Evolutionary conservation across 441 rosid genomes (phyloP).

Genomic region (Raphanus hybrid): DNA sequence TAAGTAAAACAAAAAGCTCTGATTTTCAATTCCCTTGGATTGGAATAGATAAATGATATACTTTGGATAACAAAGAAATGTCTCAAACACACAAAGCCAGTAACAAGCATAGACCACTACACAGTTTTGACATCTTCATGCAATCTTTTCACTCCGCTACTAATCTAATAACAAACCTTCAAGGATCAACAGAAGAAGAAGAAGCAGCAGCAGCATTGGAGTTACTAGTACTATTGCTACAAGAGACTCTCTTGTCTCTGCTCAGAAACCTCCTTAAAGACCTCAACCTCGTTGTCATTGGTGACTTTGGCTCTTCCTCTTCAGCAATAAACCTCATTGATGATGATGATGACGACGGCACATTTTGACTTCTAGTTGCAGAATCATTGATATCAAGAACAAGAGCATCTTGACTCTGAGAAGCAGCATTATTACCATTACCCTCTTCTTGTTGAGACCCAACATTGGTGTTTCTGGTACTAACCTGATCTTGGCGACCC

Average conservation of each 20-base stretch:
- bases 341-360: slow-evolving; percentile 36
- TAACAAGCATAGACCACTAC: slow-evolving; percentile 31
- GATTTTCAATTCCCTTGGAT: neutral
- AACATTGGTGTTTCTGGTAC: slow-evolving; percentile 51
- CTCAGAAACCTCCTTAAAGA: slow-evolving; percentile 82
- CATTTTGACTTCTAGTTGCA: slow-evolving; percentile 47
- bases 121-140: slow-evolving; percentile 36
- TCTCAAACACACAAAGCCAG: slow-evolving; percentile 29
- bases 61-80: slow-evolving; percentile 30
- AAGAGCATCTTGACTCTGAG: slow-evolving; percentile 37
- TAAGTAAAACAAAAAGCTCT: neutral
- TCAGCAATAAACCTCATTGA: slow-evolving; percentile 40
- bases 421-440: slow-evolving; percentile 41
- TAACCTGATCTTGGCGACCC: slow-evolving; percentile 79
- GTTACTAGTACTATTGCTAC: slow-evolving; percentile 45
- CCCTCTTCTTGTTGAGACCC: slow-evolving; percentile 50
- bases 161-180: slow-evolving; percentile 33
- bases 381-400: slow-evolving; percentile 58
- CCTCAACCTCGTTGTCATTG: slow-evolving; percentile 70
- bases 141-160: slow-evolving; percentile 26
- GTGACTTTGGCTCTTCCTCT: slow-evolving; percentile 76
- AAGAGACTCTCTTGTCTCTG: slow-evolving; percentile 66
- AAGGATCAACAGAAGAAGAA: slow-evolving; percentile 50
- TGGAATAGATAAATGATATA: slow-evolving; percentile 26
- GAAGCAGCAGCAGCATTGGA: slow-evolving; percentile 44